A percentile compares a stretch with the other conserved stretches of the same genome.
phyloP scores from a whole-genome alignment of 441 rosid genomes.

The Corymbia calophylla region DNA sequence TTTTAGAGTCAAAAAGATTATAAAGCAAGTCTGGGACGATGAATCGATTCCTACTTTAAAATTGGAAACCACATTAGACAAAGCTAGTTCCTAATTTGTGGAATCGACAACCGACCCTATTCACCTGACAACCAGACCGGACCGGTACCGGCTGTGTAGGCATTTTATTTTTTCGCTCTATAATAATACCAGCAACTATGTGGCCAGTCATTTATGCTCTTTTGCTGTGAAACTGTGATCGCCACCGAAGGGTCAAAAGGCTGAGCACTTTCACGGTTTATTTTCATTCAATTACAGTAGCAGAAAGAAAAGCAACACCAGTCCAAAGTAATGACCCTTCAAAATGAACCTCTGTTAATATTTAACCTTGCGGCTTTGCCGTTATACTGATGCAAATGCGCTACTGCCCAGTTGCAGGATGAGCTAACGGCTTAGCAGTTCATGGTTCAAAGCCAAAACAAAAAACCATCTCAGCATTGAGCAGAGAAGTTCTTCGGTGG shows the following conservation, averaged over 20 bases:
- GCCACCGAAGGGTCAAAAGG: background rate
- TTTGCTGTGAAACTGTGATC: background rate
- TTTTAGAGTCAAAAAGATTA: background rate
- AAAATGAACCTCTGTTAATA: too few relatives aligned
- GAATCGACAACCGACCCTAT: background rate
- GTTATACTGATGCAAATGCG: background rate
- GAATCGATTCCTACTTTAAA: background rate
- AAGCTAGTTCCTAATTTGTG: background rate
- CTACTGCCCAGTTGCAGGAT: background rate
- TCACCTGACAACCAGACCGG: background rate
- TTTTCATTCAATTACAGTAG: background rate
- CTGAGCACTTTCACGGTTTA: background rate
- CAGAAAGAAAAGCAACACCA: background rate
- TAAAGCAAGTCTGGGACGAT: background rate
- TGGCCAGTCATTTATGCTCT: background rate
- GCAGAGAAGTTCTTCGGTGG: background rate
- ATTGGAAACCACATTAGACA: rapidly evolving
- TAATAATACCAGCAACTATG: background rate
- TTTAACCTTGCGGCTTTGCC: background rate
- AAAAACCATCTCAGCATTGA: background rate
- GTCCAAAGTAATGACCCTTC: too few relatives aligned
- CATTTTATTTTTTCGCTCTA: background rate
- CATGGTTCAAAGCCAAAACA: background rate
- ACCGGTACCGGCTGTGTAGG: background rate
- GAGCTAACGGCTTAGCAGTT: background rate